Base-by-base conservation (phyloP, 2,329 filamentous ascomycete genomes). In the Dendryphion nanum region DNA sequence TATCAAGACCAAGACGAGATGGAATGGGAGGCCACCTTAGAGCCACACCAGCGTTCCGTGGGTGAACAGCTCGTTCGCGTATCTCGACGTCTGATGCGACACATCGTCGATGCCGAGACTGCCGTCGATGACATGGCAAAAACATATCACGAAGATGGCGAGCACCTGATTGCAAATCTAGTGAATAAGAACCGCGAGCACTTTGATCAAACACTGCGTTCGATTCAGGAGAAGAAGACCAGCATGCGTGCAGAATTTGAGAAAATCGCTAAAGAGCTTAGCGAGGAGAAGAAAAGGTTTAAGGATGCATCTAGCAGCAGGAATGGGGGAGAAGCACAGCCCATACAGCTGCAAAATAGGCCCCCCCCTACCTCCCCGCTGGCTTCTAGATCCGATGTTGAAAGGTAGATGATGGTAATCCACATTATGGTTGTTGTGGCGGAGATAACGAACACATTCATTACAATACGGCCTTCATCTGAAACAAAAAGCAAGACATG, bases 31-130 rank as follows among this genome's bases (percentile, higher is more conserved):
- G 49, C 53, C 3, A 56, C 51, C 12, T 55, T 73, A 1, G 44
- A 61, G 24, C 58, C 66, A 10, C 61, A 71, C 26, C 70, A 72
- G 35, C 57, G 57, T 19, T 52, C 55, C 24, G 41, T 72, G 5
- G 57, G 64, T 26, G 63, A 69, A 13, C 53, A 62, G 23, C 50
- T 73, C 17, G 52, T 67, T 16, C 57, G 58, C n/a, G 58, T 68
- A 3, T 66, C 67, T 3, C 55, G 75, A 58, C 60, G 60, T 14
- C 62, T 78, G 7, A 49, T 71, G 6, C 64, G 54, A 2, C 66
- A 75, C 38, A 63, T 79, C 14, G 60, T 73, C 6, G 63, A 69
- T n/a, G 66, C 70, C 30, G 73, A 75, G 47, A 63, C 61, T 4
- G 68, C 67, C 1, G 61, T 75, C 18, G 55, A 53, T 4, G 61